Conservation (phyloP, 169 alveolate genomes). For the Plasmodium chabaudi region DNA sequence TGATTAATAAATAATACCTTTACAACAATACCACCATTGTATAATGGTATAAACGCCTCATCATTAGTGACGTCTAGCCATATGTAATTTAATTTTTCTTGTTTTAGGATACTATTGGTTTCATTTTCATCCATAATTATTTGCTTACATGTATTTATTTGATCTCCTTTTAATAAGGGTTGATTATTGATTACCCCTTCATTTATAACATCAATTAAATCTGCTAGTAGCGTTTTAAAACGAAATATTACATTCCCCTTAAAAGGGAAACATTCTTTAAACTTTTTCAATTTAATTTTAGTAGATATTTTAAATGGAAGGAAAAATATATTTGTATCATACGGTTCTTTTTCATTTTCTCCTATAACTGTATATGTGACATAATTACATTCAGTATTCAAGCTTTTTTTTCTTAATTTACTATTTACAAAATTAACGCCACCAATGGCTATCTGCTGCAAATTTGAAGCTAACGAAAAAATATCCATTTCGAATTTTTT, state of each 20-base stretch:
- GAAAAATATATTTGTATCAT: conserved; percentile 65
- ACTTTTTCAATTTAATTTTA: conserved; percentile 43
- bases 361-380: conserved; percentile 71
- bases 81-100: conserved; percentile 42
- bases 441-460: conserved; percentile 75
- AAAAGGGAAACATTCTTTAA: conserved; percentile 73
- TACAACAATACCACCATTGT: conserved; percentile 32
- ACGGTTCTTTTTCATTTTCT: conserved; percentile 68
- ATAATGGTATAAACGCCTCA: conserved; percentile 49
- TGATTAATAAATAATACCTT: conserved; percentile 67
- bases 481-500: conserved; percentile 38
- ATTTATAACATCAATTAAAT: conserved; percentile 55
- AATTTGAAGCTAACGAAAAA: conserved; percentile 75
- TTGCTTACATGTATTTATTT: not conserved
- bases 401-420: conserved; percentile 44
- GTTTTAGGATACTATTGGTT: conserved; percentile 66
- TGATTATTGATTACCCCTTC: conserved; percentile 44
- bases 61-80: conserved; percentile 74
- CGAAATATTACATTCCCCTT: conserved; percentile 62
- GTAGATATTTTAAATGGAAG: conserved; percentile 47
- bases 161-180: conserved; percentile 45
- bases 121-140: conserved; percentile 68
- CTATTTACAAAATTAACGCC: conserved; percentile 68
- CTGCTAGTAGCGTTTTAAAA: conserved; percentile 36
- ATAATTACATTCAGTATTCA: conserved; percentile 21